A percentile compares a stretch with the other conserved stretches of the same genome.
These are phyloP conservation scores for Proteromonas lacertae DNA, from an alignment of 352 stramenopile species.

Conservation along the genomic window DNA sequence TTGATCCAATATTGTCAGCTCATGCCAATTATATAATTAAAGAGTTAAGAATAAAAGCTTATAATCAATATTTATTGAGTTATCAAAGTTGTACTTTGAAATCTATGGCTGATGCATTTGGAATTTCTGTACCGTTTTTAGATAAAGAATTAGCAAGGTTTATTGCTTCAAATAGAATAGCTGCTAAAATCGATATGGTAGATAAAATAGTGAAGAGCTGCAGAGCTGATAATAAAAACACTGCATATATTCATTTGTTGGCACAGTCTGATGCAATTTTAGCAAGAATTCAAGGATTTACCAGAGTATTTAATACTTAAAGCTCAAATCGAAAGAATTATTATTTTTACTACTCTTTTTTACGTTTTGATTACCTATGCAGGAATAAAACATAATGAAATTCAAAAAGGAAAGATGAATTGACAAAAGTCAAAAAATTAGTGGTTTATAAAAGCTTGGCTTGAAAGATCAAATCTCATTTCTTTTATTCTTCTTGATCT, in stretches of 20 bases:
- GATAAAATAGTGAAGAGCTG: conserved; percentile 90
- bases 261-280: conserved; percentile 90
- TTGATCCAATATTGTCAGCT: conserved; percentile 74
- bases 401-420: too few relatives aligned
- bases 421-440: too few relatives aligned
- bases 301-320: conserved; percentile 67
- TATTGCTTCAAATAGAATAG: conserved; percentile 72
- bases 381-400: too few relatives aligned
- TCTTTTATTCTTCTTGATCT: too few relatives aligned
- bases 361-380: too few relatives aligned
- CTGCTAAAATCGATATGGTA: conserved; percentile 95
- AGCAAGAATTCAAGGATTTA: conserved; percentile 90
- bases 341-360: too few relatives aligned
- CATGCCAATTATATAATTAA: conserved; percentile 54
- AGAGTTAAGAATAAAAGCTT: conserved; percentile 79
- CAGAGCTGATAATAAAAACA: conserved; percentile 83
- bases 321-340: too few relatives aligned
- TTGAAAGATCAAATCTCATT: too few relatives aligned
- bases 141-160: conserved; percentile 83
- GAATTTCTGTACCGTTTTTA: conserved; percentile 59
- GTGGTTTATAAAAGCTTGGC: too few relatives aligned
- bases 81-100: conserved; percentile 46
- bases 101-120: conserved; percentile 81
- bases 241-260: conserved; percentile 88
- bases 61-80: conserved; percentile 86